Evolutionary conservation across 1,284 basidiomycete genomes (phyloP), one percentile per base, ranked within the genome.

Genomic region (Ustilago sp.): DNA sequence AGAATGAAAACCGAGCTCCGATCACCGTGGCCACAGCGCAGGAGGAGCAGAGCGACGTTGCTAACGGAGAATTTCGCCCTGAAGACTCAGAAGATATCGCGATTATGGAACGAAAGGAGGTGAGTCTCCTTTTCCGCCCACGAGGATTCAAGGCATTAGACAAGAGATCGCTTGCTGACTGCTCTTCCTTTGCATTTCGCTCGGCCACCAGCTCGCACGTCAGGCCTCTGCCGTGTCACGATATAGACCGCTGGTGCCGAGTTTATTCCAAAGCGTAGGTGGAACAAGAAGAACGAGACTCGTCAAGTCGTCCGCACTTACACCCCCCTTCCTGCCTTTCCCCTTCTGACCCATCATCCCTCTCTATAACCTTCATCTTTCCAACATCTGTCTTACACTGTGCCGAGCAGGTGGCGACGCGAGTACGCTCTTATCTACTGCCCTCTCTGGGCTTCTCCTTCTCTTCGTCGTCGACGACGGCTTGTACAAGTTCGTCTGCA

Each of bases 171-270:
- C 8, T 13, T 32, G 31, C 48, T 50, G 48, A 50, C 48, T 12
- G 8, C 23, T 47, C 13, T 36, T 50, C n/a, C n/a, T 51, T 51
- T 4, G n/a, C 35, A 15, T 28, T 51, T 28, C 31, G 11, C 59
- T 62, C 63, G 58, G 59, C 12, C 55, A 48, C 50, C 68, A 65
- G 61, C 6, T 36, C 35, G 28, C 47, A 34, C 52, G 51, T 3
- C 43, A 35, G n/a, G 28, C 62, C 31, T n/a, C 59, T 12, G 34
- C 54, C 7, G 56, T 62, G 34, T 71, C 70, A 13, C 52, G 61
- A 15, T 73, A 68, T 31, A 52, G 57, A 63, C 70, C 70, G 8
- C 57, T 73, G 64, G 70, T 73, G 54, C 70, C 70, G 65, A 73
- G 61, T 59, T 47, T 73, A 28, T 64, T 73, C 8, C 59, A 60